Evolutionary conservation across 805 yeast genomes (phyloP), one percentile per base, ranked within the genome.

Genomic region (Starmerella stellata): DNA sequence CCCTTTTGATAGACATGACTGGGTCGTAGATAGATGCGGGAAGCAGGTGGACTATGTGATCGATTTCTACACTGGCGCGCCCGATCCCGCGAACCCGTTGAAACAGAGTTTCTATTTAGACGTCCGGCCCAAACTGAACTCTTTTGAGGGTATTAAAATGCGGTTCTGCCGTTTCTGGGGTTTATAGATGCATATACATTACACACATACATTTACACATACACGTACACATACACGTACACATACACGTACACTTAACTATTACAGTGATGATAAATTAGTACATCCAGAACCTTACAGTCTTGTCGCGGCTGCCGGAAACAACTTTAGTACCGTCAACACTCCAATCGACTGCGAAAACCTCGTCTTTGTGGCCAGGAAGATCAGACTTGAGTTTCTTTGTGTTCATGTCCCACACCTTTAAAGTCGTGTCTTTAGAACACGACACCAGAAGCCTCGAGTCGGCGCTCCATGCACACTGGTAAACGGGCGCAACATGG

Each of bases 321-420:
- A 87, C 93, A 11, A 90, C 96, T 48, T 76, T 68, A 47, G 70
- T 71, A 34, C 98, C 98, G 56, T 90, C 98, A 40, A 78, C 73
- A 63, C 95, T 80, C 98, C 98, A 90, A 52, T 90, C 98, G 3
- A 90, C 95, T 0, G 95, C 92, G 55, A 72, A 90, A 1, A 90
- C 94, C 60, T 90, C 98, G 53, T 90, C 98, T 14, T 75, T 64
- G 55, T 90, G 98, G 1, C 98, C 98, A 0, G 98, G 98, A 42
- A 90, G 68, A 58, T 90, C 98, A 15, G 77, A 81, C 42, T 74
- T 69, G 40, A 90, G 63, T 54, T 87, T 87, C 46, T 77, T 68
- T 3, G 94, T 79, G 52, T 79, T 71, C 18, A 87, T 74, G 54
- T 87, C 95, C 96, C 96, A 87, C 2, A 87, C 93, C 58, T 87